Base-by-base conservation (phyloP, 192 early-diverging fungal species). In the Radiomyces spectabilis region DNA sequence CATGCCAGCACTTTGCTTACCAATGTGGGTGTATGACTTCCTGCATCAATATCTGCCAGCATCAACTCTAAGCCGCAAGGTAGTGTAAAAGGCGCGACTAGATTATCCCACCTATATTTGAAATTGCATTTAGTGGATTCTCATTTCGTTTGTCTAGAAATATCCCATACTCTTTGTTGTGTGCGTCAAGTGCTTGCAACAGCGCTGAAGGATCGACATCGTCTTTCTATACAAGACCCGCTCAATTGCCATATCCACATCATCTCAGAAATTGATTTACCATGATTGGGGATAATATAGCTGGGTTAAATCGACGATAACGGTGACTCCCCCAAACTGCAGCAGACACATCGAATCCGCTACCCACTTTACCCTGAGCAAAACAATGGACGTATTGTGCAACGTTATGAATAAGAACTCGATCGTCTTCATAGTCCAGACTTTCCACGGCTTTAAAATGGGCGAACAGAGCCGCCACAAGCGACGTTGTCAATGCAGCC, bases 281-380 rank as follows among this genome's bases (percentile, higher is more conserved):
- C 83, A 86, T 83, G 12, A 77, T 73, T 3, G 61, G 53, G 0
- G 71, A 67, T 6, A 91, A 55, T 15, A 92, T 57, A 2, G 55
- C 59, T 4, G 94, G 92, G 9, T 76, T 74, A 54, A 99, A 99
- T 22, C 95, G 73, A 24, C 72, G 71, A 57, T 99, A 97, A 1
- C 77, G 63, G 57, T 97, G 95, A 34, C 82, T 87, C 12, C 97
- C 97, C 66, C 82, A 95, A 0, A 94, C 87, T 1, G 97, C 97
- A 3, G 88, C 76, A 0, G 87, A 87, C 16, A 99, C 91, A 64
- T 99, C 97, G 60, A 99, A 99, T 10, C 97, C 97, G 40, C 82
- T 86, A 1, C 97, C 97, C 38, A 99, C 84, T 62, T 99, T 99
- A 42, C 97, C 97, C 58, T 99, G 97, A n/a, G 97, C 95, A 22